These are phyloP conservation scores for Cornus controversa DNA, from an alignment of 148 eudicot genomes.

Conservation along the genomic window DNA sequence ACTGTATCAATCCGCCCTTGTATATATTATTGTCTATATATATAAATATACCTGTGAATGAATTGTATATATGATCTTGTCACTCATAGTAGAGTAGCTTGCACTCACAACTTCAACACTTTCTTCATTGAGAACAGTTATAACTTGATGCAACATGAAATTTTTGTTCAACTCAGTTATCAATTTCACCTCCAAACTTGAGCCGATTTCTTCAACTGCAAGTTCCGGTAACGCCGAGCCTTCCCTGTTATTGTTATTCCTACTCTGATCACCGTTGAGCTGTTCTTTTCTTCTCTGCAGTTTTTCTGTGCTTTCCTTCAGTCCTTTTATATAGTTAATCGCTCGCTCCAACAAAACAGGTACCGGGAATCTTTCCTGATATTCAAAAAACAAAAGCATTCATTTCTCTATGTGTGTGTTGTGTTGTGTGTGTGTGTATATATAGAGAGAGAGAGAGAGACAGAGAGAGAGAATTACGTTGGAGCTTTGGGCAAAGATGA, in stretches of 20 bases:
- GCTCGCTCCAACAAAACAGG: background rate
- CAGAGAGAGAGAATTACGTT: background rate
- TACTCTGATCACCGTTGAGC: background rate
- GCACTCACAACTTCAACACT: background rate
- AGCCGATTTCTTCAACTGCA: background rate
- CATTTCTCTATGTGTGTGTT: too few species aligned
- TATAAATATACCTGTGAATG: background rate
- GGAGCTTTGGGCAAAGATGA: background rate
- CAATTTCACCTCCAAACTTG: conserved; percentile 4
- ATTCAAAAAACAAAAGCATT: background rate
- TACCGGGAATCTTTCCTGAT: background rate
- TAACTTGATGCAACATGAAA: background rate
- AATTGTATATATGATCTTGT: background rate
- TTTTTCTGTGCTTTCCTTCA: background rate
- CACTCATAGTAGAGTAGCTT: background rate
- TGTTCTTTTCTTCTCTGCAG: background rate
- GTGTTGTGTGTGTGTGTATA: too few species aligned
- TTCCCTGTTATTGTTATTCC: background rate
- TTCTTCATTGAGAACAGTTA: background rate
- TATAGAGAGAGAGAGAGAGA: too few species aligned
- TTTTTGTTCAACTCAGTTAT: background rate
- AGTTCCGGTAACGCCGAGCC: background rate
- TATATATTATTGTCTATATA: too few species aligned
- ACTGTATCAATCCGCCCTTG: too few species aligned
- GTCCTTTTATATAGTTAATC: background rate